Conservation (phyloP, 371 early-diverging fungal species). For the Entomophthora muscae region DNA sequence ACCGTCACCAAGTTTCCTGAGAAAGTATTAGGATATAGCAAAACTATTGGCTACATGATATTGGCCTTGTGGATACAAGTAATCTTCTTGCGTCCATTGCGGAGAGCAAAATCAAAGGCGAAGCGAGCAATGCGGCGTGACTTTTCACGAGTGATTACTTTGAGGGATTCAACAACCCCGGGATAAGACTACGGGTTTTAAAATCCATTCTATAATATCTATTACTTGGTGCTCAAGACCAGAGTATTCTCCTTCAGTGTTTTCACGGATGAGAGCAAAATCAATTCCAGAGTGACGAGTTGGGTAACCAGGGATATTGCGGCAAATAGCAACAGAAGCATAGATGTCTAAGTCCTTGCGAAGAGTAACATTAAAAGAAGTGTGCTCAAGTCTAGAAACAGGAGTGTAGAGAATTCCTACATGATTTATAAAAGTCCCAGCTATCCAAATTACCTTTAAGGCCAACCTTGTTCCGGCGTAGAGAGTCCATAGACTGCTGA, state of each 20-base stretch:
- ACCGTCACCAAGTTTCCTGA: conserved; percentile 89
- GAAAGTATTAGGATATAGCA: background rate
- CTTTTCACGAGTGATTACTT: conserved; percentile 85
- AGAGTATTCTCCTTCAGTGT: conserved; percentile 97
- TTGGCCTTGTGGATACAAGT: conserved; percentile 97
- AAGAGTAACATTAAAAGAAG: conserved; percentile 85
- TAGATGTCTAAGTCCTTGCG: conserved; percentile 93
- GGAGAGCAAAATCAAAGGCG: conserved; percentile 93
- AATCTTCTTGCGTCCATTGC: conserved; percentile 90
- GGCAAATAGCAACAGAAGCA: conserved; percentile 70
- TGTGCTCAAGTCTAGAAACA: conserved; percentile 61
- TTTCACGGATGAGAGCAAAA: conserved; percentile 94
- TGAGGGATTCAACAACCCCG: conserved; percentile 95
- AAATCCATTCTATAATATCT: background rate
- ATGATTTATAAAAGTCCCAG: background rate
- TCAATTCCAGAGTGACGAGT: conserved; percentile 81
- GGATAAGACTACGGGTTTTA: conserved; percentile 47
- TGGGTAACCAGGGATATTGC: conserved; percentile 62
- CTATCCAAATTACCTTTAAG: conserved; percentile 57
- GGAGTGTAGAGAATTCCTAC: conserved; percentile 80
- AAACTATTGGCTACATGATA: conserved; percentile 59
- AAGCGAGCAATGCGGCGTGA: conserved; percentile 94
- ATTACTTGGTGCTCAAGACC: conserved; percentile 84
- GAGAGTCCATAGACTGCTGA: conserved; percentile 72
- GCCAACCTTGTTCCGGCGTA: conserved; percentile 87